Percentiles rank a stretch among this genome's conserved stretches.
Conservation (phyloP, 345 rosid genomes). For the Eucalyptus erythrocorys region DNA sequence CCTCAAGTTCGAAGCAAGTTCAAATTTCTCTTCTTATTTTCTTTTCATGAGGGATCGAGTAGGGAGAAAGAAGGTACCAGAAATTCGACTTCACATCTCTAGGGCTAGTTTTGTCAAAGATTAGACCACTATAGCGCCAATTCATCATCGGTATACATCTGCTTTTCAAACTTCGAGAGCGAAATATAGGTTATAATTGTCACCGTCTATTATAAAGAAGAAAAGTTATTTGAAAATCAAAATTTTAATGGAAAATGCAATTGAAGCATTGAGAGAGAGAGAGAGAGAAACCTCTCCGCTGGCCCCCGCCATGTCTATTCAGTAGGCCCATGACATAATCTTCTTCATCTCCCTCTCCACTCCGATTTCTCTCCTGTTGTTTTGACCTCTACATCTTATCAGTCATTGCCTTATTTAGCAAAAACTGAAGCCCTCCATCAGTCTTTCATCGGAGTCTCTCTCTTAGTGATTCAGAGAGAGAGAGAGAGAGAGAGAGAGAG, state of each 20-base stretch:
- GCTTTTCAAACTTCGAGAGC: not conserved
- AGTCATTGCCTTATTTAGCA: constrained; percentile 8
- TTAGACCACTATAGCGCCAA: not conserved
- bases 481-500: not conserved
- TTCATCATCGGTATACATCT: not conserved
- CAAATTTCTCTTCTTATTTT: not conserved
- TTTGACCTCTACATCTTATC: constrained; percentile 3
- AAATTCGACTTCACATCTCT: not conserved
- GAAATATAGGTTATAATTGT: not conserved
- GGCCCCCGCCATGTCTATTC: constrained; percentile 34
- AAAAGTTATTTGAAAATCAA: not conserved
- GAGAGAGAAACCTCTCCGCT: not conserved
- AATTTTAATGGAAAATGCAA: not conserved
- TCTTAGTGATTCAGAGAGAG: not conserved
- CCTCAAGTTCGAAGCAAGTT: not conserved
- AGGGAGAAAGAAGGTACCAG: not conserved
- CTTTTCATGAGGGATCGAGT: not conserved
- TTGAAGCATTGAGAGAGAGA: not conserved
- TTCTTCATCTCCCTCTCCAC: constrained; percentile 11
- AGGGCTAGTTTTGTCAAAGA: not conserved
- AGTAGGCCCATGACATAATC: constrained; percentile 21
- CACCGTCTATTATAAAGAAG: not conserved
- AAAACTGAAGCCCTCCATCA: not conserved
- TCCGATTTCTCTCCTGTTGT: constrained; percentile 3
- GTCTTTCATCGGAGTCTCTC: not conserved